These are phyloP conservation scores for Aegilops bicornis DNA, from an alignment of 176 grass and related monocot genomes.

Conservation along the genomic window DNA sequence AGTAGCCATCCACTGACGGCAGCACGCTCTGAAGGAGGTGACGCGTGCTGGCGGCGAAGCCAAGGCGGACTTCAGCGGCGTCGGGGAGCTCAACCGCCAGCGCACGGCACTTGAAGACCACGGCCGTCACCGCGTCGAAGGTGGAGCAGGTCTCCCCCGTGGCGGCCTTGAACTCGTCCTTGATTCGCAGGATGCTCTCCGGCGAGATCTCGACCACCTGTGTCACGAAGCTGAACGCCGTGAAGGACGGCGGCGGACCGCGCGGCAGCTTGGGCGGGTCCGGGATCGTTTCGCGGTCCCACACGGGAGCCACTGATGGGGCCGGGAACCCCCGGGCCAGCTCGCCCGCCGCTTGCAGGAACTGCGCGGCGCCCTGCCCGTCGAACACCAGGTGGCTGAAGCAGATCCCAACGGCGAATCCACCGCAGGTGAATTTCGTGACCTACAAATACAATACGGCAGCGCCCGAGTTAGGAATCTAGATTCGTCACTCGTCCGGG, in stretches of 20 bases:
- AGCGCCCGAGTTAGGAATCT: background rate
- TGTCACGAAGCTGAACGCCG: conserved; percentile 67
- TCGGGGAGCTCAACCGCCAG: conserved; percentile 36
- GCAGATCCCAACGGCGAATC: conserved; percentile 71
- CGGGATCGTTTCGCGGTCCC: conserved; percentile 62
- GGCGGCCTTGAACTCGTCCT: conserved; percentile 42
- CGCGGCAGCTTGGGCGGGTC: conserved; percentile 60
- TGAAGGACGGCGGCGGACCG: conserved; percentile 44
- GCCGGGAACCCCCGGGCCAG: conserved; percentile 54
- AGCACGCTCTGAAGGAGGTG: conserved; percentile 66
- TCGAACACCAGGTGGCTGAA: conserved; percentile 91
- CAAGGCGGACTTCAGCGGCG: conserved; percentile 59
- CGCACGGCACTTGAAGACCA: conserved; percentile 70
- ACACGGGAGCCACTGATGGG: conserved; percentile 54
- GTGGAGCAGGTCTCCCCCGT: conserved; percentile 62
- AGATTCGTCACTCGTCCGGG: background rate
- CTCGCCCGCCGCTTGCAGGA: conserved; percentile 64
- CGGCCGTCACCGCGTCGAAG: conserved; percentile 73
- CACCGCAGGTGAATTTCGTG: conserved; percentile 82
- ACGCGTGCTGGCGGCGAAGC: conserved; percentile 75
- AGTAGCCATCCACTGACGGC: conserved; percentile 60
- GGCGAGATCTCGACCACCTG: conserved; percentile 56
- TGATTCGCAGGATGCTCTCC: conserved; percentile 55
- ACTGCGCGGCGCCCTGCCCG: conserved; percentile 68
- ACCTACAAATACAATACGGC: conserved; percentile 39